Base-by-base conservation (phyloP, 441 rosid genomes). In the Populus tomentosa region DNA sequence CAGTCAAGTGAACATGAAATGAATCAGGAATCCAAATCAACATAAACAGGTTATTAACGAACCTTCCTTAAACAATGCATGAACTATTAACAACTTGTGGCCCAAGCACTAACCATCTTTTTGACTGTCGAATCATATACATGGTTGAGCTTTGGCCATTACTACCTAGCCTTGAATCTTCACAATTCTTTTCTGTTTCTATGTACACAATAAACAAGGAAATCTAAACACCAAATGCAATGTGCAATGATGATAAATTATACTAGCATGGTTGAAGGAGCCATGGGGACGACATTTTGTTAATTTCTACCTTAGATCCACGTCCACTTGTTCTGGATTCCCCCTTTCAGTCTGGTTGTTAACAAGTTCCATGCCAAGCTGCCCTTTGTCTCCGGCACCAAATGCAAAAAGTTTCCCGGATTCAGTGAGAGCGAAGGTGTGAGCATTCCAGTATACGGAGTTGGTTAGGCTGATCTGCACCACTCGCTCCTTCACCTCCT, bases 321-420 rank as follows among this genome's bases (percentile, higher is more conserved):
- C 71, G 23, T 88, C 87, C 35, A 96, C 96, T 64, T 74, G 79
- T 81, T 91, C 95, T 0, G 98, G 99, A 56, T 87, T 85, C 72
- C 86, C 92, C 80, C 93, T 85, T 83, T 92, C 93, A 2, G 90
- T 85, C 78, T 88, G 93, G 87, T 87, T 86, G 72, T 79, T 85
- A 28, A 80, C 86, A 30, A 92, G 93, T 80, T 91, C 91, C 71
- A 85, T 69, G 24, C 99, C 99, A n/a, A 97, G 97, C 86, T 97
- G 98, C 76, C 99, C 99, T 42, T 92, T 91, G 86, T 93, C 98
- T 1, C 98, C 99, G 0, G 96, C 96, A 1, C 99, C 98, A 61
- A 97, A 93, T 0, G 98, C 95, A 3, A 79, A 93, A 0, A 97
- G 89, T 83, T 90, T 94, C 75, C 97, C 99, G 0, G 97, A 85